A percentile compares a stretch with the other conserved stretches of the same genome.
These are phyloP conservation scores for Crithidia fasciculata DNA, from an alignment of 208 protist genomes.

Conservation along the genomic window DNA sequence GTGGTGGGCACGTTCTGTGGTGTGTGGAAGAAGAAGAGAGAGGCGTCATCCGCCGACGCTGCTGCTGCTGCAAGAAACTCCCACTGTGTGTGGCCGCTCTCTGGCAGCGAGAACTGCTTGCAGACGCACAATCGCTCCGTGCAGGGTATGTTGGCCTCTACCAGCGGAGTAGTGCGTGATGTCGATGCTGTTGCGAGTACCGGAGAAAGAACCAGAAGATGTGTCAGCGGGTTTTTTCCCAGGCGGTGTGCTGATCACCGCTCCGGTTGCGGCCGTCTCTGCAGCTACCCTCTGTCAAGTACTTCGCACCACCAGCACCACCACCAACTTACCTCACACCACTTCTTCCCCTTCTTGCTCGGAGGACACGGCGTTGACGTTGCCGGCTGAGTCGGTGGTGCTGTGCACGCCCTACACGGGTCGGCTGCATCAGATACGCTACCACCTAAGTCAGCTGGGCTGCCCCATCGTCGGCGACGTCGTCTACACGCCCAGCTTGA, in stretches of 20 bases:
- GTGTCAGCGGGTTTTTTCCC: slow-evolving; percentile 6
- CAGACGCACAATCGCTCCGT: slow-evolving; percentile 10
- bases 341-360: too few species aligned
- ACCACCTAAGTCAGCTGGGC: slow-evolving; percentile 78
- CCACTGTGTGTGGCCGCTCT: slow-evolving; percentile 6
- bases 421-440: slow-evolving; percentile 91
- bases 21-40: too few species aligned
- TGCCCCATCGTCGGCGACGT: slow-evolving; percentile 88
- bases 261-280: slow-evolving; percentile 3
- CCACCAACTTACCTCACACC: too few species aligned
- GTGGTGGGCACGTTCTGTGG: not conserved
- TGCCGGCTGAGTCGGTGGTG: slow-evolving; percentile 44
- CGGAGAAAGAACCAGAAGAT: not conserved
- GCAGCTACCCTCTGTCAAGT: slow-evolving; percentile 22
- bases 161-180: not conserved
- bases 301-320: too few species aligned
- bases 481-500: slow-evolving; percentile 8
- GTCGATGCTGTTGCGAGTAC: not conserved
- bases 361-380: not conserved
- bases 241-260: slow-evolving; percentile 17
- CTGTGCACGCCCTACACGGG: slow-evolving; percentile 91
- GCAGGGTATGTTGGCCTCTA: slow-evolving; percentile 4
- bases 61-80: not conserved
- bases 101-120: slow-evolving; percentile 13
- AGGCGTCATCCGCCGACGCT: too few species aligned